phyloP scores from a whole-genome alignment of 2,329 filamentous ascomycete genomes.

The Aspergillus brunneoviolaceus region DNA sequence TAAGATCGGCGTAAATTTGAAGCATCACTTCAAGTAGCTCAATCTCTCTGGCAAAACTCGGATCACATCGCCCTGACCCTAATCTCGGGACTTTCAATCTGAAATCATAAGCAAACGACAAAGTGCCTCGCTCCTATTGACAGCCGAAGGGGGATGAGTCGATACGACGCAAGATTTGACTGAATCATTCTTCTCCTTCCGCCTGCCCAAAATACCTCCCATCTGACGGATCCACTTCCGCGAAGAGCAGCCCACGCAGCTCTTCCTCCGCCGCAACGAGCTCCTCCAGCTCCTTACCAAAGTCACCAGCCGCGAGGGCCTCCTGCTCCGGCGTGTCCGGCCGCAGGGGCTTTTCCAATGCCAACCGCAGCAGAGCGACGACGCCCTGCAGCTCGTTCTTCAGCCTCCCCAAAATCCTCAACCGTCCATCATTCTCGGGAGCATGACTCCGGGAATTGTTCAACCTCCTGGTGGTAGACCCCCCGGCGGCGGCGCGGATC shows the following conservation, averaged over 20 bases:
- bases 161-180: no score
- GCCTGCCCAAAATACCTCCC: conserved; percentile 14
- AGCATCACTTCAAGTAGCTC: no score
- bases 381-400: conserved; percentile 30
- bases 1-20: no score
- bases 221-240: conserved; percentile 21
- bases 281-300: conserved; percentile 35
- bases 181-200: background rate
- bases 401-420: conserved; percentile 19
- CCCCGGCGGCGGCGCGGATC: background rate
- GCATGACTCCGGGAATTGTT: background rate
- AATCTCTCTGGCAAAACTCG: no score
- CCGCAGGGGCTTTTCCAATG: conserved; percentile 27
- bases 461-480: background rate
- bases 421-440: background rate
- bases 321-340: conserved; percentile 16
- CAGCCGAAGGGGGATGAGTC: no score
- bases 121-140: no score
- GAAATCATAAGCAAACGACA: no score
- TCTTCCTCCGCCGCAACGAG: conserved; percentile 38
- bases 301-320: conserved; percentile 19
- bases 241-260: conserved; percentile 30
- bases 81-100: no score
- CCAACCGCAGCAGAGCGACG: conserved; percentile 31
- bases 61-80: no score